phyloP scores from a whole-genome alignment of 2,329 filamentous ascomycete genomes.

The Plenodomus lindquistii region DNA sequence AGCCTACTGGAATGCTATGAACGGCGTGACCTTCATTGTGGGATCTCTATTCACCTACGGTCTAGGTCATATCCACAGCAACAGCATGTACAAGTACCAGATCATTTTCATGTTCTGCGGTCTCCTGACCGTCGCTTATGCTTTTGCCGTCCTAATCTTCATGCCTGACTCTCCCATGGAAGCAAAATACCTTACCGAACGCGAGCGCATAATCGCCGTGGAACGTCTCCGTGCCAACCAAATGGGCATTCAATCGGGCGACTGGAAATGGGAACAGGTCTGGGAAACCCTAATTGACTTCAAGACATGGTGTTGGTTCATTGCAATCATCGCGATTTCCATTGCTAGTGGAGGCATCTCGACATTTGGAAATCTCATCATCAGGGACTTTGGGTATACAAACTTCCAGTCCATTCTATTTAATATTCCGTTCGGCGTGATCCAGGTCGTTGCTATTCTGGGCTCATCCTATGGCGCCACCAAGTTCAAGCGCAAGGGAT shows the following conservation, averaged over 20 bases:
- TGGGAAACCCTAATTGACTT: slow-evolving; percentile 26
- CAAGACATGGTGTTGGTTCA: slow-evolving; percentile 55
- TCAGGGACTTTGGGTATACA: slow-evolving; percentile 61
- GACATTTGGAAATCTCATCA: slow-evolving; percentile 62
- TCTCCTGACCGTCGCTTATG: slow-evolving; percentile 50
- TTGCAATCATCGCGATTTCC: slow-evolving; percentile 52
- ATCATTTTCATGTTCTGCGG: slow-evolving; percentile 53
- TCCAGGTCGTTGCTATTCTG: slow-evolving; percentile 55
- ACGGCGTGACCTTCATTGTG: slow-evolving; percentile 60
- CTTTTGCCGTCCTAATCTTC: slow-evolving; percentile 44
- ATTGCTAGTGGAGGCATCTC: slow-evolving; percentile 67
- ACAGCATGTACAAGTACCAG: slow-evolving; percentile 48
- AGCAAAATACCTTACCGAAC: slow-evolving; percentile 29
- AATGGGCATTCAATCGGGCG: slow-evolving; percentile 65
- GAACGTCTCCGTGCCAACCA: slow-evolving; percentile 25
- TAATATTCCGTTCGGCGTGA: slow-evolving; percentile 62
- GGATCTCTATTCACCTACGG: slow-evolving; percentile 62
- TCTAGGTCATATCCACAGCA: slow-evolving; percentile 58
- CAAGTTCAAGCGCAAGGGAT: slow-evolving; percentile 54
- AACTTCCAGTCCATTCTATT: slow-evolving; percentile 60
- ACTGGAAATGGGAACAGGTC: slow-evolving; percentile 73
- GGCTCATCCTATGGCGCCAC: slow-evolving; percentile 58
- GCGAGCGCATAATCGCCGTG: slow-evolving; percentile 22
- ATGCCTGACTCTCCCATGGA: slow-evolving; percentile 51
- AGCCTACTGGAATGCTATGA: slow-evolving; percentile 64